Base-by-base conservation (phyloP, 23 red algal species). In the Gracilaria vermiculophylla region DNA sequence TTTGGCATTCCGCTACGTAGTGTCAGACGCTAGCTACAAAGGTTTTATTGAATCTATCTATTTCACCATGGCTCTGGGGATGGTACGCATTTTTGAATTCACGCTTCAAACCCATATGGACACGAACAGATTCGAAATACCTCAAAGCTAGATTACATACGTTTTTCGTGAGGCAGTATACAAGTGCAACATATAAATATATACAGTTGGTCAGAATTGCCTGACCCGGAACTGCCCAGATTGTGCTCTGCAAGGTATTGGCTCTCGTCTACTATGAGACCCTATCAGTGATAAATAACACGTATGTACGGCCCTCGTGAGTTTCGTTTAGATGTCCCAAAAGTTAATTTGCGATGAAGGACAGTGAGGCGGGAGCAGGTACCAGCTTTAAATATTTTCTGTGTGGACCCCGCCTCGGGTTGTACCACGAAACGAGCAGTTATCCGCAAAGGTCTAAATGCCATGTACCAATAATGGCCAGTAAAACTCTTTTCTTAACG, bases 11-110 rank as follows among this genome's bases (percentile, higher is more conserved):
- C 0, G 39, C 85, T 11, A 89, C 51, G 23, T 89, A 89, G 17
- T 76, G 23, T 8, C 2, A 41, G 1, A 89, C 36, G 3, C 14
- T 11, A 15, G 42, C 5, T 24, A 78, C 70, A 8, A 89, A 1
- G 14, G 85, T 89, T 17, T 55, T 45, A 17, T 64, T 89, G 54
- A 77, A 78, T 7, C 85, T 21, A 45, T 78, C 70, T 9, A 89
- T 51, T 24, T 77, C 70, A 41, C 85, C 70, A 35, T 78, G 61
- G 16, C 53, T 51, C 19, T 43, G 67, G 7, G 44, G 85, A 40
- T 89, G 85, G 27, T 89, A 89, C 25, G 85, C 62, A 7, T 69
- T 78, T 0, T 69, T 60, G 70, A 78, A 89, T 28, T 52, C 40
- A 33, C 45, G 43, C 28, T 43, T 5, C 28, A 76, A 35, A 5